These are phyloP conservation scores for Candida mattraensis DNA, from an alignment of 805 yeast species.

Conservation along the genomic window DNA sequence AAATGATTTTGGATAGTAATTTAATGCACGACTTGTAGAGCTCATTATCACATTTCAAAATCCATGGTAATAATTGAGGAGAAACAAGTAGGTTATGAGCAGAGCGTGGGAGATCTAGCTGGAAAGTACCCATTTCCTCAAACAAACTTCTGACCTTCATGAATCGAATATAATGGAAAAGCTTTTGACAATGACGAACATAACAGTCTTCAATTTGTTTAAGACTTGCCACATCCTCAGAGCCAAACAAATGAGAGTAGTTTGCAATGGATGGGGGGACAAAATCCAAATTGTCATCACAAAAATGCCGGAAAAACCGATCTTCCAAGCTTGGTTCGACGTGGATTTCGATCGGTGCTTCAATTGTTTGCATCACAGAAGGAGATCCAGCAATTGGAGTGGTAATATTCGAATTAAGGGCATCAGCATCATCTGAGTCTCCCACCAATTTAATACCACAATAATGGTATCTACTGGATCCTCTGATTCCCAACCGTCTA, in stretches of 20 bases:
- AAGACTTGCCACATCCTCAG: conserved; percentile 10
- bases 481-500: conserved; percentile 78
- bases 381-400: conserved; percentile 19
- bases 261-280: conserved; percentile 16
- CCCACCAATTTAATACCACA: conserved; percentile 62
- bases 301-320: conserved; percentile 11
- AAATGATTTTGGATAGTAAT: conserved; percentile 60
- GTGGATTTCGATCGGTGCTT: conserved; percentile 3
- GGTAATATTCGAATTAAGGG: conserved; percentile 13
- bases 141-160: conserved; percentile 65
- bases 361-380: conserved; percentile 4
- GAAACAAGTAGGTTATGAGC: conserved; percentile 57
- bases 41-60: conserved; percentile 63
- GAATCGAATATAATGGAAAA: conserved; percentile 65
- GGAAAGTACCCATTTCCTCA: conserved; percentile 50
- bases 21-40: conserved; percentile 55
- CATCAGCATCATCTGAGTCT: conserved; percentile 33
- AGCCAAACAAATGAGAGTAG: conserved; percentile 12
- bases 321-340: conserved; percentile 14
- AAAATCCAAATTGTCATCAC: conserved; percentile 13
- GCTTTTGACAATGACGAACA: conserved; percentile 58
- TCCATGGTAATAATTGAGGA: conserved; percentile 57
- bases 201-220: conserved; percentile 51
- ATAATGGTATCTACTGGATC: conserved; percentile 82
- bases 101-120: conserved; percentile 57